Evolutionary conservation across 345 rosid genomes (phyloP).

Genomic region (Trapa incisa): DNA sequence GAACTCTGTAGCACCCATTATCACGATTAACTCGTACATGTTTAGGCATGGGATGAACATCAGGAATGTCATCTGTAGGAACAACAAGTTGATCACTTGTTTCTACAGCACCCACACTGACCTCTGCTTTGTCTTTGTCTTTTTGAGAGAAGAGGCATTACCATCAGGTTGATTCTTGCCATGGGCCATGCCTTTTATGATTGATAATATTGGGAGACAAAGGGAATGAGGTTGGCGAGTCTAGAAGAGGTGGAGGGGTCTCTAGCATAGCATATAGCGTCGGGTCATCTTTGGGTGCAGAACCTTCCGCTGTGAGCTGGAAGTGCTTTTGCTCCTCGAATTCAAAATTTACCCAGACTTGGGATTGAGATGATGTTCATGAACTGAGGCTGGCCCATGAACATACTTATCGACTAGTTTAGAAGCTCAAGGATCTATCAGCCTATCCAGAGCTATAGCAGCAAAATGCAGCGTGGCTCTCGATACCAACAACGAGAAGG

Average conservation of each 20-base stretch:
- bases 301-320: slow-evolving; percentile 27
- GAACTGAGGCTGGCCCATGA: slow-evolving; percentile 15
- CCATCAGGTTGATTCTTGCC: slow-evolving; percentile 44
- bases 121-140: slow-evolving; percentile 22
- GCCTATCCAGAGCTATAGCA: slow-evolving; percentile 56
- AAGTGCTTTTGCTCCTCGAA: slow-evolving; percentile 24
- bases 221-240: slow-evolving; percentile 64
- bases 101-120: slow-evolving; percentile 10
- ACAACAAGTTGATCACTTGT: slow-evolving; percentile 17
- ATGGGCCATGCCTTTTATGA: slow-evolving; percentile 68
- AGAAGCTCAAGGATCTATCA: slow-evolving; percentile 46
- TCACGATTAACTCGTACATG: slow-evolving; percentile 17
- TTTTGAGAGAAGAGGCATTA: slow-evolving; percentile 22
- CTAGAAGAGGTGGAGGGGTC: slow-evolving; percentile 45
- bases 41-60: slow-evolving; percentile 19
- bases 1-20: slow-evolving; percentile 12
- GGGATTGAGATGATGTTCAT: slow-evolving; percentile 18
- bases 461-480: slow-evolving; percentile 66
- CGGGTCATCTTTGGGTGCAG: slow-evolving; percentile 55
- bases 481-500: neutral
- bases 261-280: slow-evolving; percentile 68
- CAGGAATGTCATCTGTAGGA: slow-evolving; percentile 18
- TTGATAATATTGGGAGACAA: slow-evolving; percentile 76
- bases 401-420: slow-evolving; percentile 29
- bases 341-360: slow-evolving; percentile 20